Evolutionary conservation across 495 filamentous ascomycete species (phyloP).

Genomic region (Neurospora sublineolata): DNA sequence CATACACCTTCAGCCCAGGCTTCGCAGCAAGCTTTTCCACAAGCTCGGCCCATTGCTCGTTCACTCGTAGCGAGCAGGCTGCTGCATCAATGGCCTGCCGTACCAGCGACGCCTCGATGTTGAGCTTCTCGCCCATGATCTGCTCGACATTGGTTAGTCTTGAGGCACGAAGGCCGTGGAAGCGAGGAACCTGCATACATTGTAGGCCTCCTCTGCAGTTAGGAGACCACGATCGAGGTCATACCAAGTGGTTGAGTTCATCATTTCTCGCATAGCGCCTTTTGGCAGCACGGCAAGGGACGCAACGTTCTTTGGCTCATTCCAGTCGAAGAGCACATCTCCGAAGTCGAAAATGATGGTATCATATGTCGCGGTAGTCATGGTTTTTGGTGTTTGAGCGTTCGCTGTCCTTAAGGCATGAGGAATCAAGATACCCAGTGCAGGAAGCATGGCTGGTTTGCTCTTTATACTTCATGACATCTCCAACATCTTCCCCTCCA

Average conservation of each 20-base stretch:
- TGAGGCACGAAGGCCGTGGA: background rate
- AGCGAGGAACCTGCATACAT: background rate
- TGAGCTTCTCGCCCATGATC: background rate
- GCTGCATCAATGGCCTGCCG: background rate
- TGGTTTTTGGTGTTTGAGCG: background rate
- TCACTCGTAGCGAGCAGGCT: background rate
- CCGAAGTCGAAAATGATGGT: slow-evolving; percentile 5
- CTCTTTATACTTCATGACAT: background rate
- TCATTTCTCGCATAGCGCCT: background rate
- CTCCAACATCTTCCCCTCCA: background rate
- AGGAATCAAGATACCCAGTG: background rate
- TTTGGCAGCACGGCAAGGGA: background rate
- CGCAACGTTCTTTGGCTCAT: background rate
- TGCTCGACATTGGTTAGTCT: background rate
- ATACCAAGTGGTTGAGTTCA: background rate
- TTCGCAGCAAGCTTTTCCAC: background rate
- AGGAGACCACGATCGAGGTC: background rate
- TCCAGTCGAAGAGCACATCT: slow-evolving; percentile 6
- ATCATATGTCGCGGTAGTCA: background rate
- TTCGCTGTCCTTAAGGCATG: background rate
- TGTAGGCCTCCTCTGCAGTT: background rate
- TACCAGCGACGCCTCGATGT: background rate
- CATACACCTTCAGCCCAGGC: background rate
- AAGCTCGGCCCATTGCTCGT: background rate
- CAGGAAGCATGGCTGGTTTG: background rate